Evolutionary conservation across 2,329 filamentous ascomycete species (phyloP).

Genomic region (Pseudopithomyces maydicus): DNA sequence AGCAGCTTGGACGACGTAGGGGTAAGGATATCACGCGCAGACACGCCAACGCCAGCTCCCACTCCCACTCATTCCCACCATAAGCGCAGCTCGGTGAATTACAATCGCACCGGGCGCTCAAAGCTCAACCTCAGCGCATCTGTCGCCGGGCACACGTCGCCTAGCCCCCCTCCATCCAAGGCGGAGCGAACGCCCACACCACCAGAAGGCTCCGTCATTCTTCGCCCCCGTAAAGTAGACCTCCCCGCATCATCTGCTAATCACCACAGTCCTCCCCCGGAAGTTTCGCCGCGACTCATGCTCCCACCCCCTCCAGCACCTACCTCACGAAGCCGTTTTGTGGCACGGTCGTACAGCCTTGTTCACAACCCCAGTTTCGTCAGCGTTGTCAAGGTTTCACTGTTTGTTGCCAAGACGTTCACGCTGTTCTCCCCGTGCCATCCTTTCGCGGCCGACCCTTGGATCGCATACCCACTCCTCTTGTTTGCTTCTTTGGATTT

Average conservation of each 20-base stretch:
- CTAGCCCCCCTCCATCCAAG: slow-evolving; percentile 35
- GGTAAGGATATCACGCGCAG: slow-evolving; percentile 52
- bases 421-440: slow-evolving; percentile 71
- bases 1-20: slow-evolving; percentile 40
- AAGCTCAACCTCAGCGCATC: slow-evolving; percentile 34
- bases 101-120: slow-evolving; percentile 36
- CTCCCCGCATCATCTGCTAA: slow-evolving; percentile 18
- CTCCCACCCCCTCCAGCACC: slow-evolving; percentile 36
- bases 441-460: slow-evolving; percentile 70
- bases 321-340: slow-evolving; percentile 6
- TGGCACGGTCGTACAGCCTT: slow-evolving; percentile 6
- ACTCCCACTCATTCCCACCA: slow-evolving; percentile 25
- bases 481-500: slow-evolving; percentile 70
- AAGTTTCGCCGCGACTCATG: slow-evolving; percentile 32
- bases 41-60: slow-evolving; percentile 45
- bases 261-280: slow-evolving; percentile 8
- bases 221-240: slow-evolving; percentile 36
- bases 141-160: slow-evolving; percentile 35
- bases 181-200: slow-evolving; percentile 24
- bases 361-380: slow-evolving; percentile 38
- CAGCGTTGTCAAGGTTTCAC: slow-evolving; percentile 55
- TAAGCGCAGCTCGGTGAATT: slow-evolving; percentile 31
- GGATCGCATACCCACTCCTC: slow-evolving; percentile 70
- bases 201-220: slow-evolving; percentile 34
- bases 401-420: slow-evolving; percentile 73